Conservation (phyloP, 2,329 filamentous ascomycete species). For the Pseudodiploospora longispora region DNA sequence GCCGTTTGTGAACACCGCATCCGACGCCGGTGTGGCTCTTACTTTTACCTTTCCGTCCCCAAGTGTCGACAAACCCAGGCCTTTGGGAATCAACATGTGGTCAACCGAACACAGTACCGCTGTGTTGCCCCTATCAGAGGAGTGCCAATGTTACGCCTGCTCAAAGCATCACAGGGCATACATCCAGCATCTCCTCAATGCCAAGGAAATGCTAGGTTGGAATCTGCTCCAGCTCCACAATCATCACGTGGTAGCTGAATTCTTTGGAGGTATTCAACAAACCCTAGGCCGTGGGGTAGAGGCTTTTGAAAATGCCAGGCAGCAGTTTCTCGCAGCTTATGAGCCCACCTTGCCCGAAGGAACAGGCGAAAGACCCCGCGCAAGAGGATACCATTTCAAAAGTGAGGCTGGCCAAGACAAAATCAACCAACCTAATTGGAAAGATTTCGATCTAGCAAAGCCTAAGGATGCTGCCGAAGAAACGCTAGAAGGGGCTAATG, state of each 20-base stretch:
- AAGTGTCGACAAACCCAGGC: slow-evolving; percentile 15
- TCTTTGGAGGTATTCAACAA: slow-evolving; percentile 63
- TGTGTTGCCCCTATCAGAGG: slow-evolving; percentile 50
- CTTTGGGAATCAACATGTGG: slow-evolving; percentile 78
- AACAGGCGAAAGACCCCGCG: slow-evolving; percentile 69
- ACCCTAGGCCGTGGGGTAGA: slow-evolving; percentile 50
- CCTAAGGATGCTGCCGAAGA: too few relatives aligned
- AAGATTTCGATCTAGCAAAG: slow-evolving; percentile 33
- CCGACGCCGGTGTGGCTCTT: slow-evolving; percentile 79
- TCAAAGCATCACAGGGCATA: slow-evolving; percentile 77
- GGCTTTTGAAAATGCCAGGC: slow-evolving; percentile 48
- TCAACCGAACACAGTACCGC: slow-evolving; percentile 51
- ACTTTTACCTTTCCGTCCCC: slow-evolving; percentile 63
- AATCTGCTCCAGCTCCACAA: slow-evolving; percentile 90
- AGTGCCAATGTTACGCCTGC: slow-evolving; percentile 79
- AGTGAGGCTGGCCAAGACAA: slow-evolving; percentile 56
- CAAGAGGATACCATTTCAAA: slow-evolving; percentile 77
- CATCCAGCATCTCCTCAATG: slow-evolving; percentile 75
- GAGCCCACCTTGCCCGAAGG: slow-evolving; percentile 63
- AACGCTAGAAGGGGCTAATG: too few relatives aligned
- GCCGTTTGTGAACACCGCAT: slow-evolving; percentile 64
- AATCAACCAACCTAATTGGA: slow-evolving; percentile 62
- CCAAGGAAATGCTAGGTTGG: slow-evolving; percentile 97
- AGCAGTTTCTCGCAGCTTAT: slow-evolving; percentile 47
- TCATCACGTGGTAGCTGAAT: slow-evolving; percentile 59